Base-by-base conservation (phyloP, 2,329 filamentous ascomycete species). In the Dactylellina drechsleri region DNA sequence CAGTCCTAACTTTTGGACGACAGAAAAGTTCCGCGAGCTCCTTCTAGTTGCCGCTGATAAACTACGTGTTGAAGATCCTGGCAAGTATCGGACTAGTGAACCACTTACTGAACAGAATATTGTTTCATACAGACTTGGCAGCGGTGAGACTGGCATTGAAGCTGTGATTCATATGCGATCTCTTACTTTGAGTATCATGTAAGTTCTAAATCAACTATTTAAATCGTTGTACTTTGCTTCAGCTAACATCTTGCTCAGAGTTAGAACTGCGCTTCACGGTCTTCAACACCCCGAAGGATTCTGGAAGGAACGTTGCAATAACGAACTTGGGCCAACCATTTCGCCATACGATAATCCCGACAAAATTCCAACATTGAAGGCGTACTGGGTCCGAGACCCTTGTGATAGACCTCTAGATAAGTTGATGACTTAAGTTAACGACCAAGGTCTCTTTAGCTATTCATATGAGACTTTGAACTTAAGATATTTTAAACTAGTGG, bases 251-350 rank as follows among this genome's bases (percentile, higher is more conserved):
- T 4, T 60, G 10, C 15, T 26, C 56, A 75, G 71, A 31, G 64
- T 58, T 18, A 28, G 53, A 50, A 45, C 13, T 20, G 64, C 71
- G 20, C 64, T 75, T n/a, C 20, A 75, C 26, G 59, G 59, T 8
- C 64, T 75, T 23, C 56, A 75, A 18, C 28, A 68, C 2, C 71
- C 71, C 6, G 71, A 75, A 41, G 71, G 71, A 3, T 75, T 75
- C 23, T 75, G 68, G 13, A 31, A 40, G 13, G 71, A 75, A 36
- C 71, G 64, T 8, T 65, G 66, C 23, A 26, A 31, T 13, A 64
- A 64, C 18, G 64, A 65, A 28, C 16, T 68, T 26, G 71, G 71
- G 8, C 64, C 71, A 26, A 16, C 52, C 8, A 59, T 75, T 31
- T 47, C 23, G 15, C 57, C 64, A 3, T 53, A 61, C 10, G 62